phyloP scores from a whole-genome alignment of 345 rosid species.

The Moricandia moricandioides region DNA sequence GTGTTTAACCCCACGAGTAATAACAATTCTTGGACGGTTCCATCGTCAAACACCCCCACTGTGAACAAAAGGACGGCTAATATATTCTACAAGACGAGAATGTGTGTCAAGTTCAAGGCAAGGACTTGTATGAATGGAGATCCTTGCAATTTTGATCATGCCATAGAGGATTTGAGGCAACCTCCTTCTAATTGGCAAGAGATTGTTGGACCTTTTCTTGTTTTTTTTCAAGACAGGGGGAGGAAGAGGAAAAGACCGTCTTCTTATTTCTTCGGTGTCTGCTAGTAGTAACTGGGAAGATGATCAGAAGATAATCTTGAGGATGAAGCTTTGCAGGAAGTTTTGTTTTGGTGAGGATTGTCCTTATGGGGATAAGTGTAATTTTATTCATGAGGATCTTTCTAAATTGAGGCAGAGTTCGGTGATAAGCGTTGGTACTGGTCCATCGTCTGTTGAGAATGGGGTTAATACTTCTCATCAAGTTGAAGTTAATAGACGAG shows the following conservation, averaged over 20 bases:
- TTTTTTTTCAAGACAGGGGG: constrained; percentile 12
- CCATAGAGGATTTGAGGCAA: constrained; percentile 78
- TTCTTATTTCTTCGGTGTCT: constrained; percentile 15
- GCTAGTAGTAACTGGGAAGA: constrained; percentile 57
- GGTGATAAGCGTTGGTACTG: constrained; percentile 43
- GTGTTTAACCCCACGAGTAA: constrained; percentile 22
- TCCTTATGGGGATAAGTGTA: constrained; percentile 93
- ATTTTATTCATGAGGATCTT: constrained; percentile 84
- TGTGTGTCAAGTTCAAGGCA: constrained; percentile 69
- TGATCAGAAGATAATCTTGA: constrained; percentile 85
- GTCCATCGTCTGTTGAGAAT: constrained; percentile 37
- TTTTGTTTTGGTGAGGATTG: constrained; percentile 90
- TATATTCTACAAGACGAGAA: constrained; percentile 86
- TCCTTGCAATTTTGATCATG: constrained; percentile 91
- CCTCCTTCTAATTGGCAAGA: constrained; percentile 98
- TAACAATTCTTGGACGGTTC: constrained; percentile 28
- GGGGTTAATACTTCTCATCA: constrained; percentile 37
- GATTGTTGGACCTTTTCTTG: constrained; percentile 52
- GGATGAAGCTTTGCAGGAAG: constrained; percentile 94
- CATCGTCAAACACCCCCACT: constrained; percentile 36
- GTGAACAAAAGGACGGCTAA: constrained; percentile 66
- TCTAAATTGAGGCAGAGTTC: constrained; percentile 74
- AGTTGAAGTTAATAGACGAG: constrained; percentile 48
- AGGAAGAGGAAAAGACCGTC: constrained; percentile 41
- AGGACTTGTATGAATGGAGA: constrained; percentile 85